Base-by-base conservation (phyloP, 768 basidiomycete species). In the Holtermannia corniformis region DNA sequence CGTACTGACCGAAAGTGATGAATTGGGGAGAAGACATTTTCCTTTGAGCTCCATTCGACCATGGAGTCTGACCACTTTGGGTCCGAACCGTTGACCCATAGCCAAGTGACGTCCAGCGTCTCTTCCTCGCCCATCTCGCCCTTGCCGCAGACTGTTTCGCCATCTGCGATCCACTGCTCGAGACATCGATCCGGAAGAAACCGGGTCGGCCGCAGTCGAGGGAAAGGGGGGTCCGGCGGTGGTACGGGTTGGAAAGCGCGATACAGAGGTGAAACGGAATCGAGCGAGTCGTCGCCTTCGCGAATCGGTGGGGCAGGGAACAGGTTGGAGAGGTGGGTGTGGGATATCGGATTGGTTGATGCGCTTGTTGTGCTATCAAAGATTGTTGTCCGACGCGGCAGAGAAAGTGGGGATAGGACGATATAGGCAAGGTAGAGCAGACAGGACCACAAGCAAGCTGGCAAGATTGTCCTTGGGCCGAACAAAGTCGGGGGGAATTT, bases 31-130 rank as follows among this genome's bases (percentile, higher is more conserved):
- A 55, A 61, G 19, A 71, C 58, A 19, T 57, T 57, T 23, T 55
- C 58, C 24, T 56, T 44, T 2, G 41, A 46, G 7, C 64, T 42
- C 32, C 54, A 54, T 25, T 55, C 41, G 5, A 61, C 26, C 66
- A 70, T 63, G n/a, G 50, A 50, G 20, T 58, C 50, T 21, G 48
- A n/a, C 69, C 69, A 68, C n/a, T 63, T 50, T 10, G 54, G 53
- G 57, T 71, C 69, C 7, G 50, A 54, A 3, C 69, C 69, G 43
- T 71, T 71, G 10, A 68, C 67, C 69, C 69, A 68, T 2, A 66
- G 45, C 64, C 64, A 70, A 3, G 61, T 68, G 3, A 63, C 66
- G 44, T 70, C 68, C 41, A 70, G 48, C 40, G 51, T 56, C 26
- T 67, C 68, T 50, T 70, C 68, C 24, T 53, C 51, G 3, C 68